Base-by-base conservation (phyloP, 192 early-diverging fungal genomes). In the Backusella mclennaniae region DNA sequence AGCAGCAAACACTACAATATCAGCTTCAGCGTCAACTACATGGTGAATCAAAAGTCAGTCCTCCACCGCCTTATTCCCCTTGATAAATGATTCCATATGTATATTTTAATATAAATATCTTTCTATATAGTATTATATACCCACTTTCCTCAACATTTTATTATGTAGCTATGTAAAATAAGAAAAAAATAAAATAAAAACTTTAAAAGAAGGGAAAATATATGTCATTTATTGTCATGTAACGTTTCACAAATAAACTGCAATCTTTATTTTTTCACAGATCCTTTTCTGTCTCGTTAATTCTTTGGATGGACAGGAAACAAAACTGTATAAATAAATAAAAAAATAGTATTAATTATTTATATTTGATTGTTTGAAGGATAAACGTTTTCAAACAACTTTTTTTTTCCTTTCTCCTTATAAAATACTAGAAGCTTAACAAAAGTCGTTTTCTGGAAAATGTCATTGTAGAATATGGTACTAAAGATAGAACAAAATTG, bases 51-150 rank as follows among this genome's bases (percentile, higher is more conserved):
- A 63, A 63, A 63, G 12, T 29, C 4, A 63, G 56, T 3, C 56
- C 56, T 1, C 56, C 56, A 14, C 56, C 56, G 26, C 56, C 56
- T 4, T 63, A 63, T 63, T 63, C 56, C 56, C 56, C 56, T 63
- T 63, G 56, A 63, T 26, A 63, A 59, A 59, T 5, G 23, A 26
- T 29, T 12, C 23, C 26, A 63, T 31, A 63, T 63, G 56, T 63
- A 63, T 63, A 63, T 29, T 63, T 63, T 49, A 19, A 49, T 49
- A 49, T 49, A 49, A 49, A 49, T 49, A 49, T 49, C 46, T 8
- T 53, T 53, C n/a, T 63, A 63, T 29, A 63, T 63, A 29, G 26
- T 23, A 63, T 63, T 26, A 63, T 63, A 63, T 63, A 63, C 56
- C 56, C 56, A 23, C 23, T 63, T 4, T 26, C 56, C 23, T 23